phyloP scores from a whole-genome alignment of 805 yeast species.

The Kodamaea nitidulidarum region DNA sequence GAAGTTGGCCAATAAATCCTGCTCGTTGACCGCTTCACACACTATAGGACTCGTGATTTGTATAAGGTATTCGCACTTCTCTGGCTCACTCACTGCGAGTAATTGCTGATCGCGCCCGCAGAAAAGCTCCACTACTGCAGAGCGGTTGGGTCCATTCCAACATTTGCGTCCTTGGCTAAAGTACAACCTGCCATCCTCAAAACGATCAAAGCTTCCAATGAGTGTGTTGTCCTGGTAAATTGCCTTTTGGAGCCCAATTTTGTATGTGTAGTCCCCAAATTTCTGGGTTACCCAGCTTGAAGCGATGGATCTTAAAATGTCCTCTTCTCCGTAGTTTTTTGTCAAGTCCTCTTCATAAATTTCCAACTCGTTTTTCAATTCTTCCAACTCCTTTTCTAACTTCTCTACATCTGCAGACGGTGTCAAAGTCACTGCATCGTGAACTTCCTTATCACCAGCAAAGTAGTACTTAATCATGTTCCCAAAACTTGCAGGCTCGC shows the following conservation, averaged over 20 bases:
- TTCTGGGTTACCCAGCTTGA: conserved; percentile 44
- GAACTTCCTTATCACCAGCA: conserved; percentile 1
- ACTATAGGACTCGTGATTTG: conserved; percentile 44
- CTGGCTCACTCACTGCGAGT: conserved; percentile 77
- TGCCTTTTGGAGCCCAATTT: conserved; percentile 53
- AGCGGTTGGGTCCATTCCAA: conserved; percentile 91
- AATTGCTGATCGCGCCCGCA: conserved; percentile 63
- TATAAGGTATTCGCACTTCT: conserved; percentile 75
- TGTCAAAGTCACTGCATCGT: neutral
- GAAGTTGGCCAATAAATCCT: conserved; percentile 23
- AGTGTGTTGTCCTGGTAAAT: conserved; percentile 51
- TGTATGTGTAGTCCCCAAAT: conserved; percentile 71
- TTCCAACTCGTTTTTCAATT: conserved; percentile 12
- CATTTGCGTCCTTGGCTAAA: conserved; percentile 72
- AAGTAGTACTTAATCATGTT: conserved; percentile 25
- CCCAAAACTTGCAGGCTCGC: conserved; percentile 18
- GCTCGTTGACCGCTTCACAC: conserved; percentile 33
- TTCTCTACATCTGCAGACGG: conserved; percentile 8
- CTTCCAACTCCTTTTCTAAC: conserved; percentile 16
- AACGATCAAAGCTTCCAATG: conserved; percentile 45
- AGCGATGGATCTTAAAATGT: conserved; percentile 56
- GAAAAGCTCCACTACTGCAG: conserved; percentile 55
- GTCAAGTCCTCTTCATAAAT: conserved; percentile 21
- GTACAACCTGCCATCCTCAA: conserved; percentile 28
- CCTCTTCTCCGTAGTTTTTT: conserved; percentile 54